Percentiles rank a stretch among this genome's conserved stretches.
These are phyloP conservation scores for Wickerhamomyces alni DNA, from an alignment of 805 yeast species.

Conservation along the genomic window DNA sequence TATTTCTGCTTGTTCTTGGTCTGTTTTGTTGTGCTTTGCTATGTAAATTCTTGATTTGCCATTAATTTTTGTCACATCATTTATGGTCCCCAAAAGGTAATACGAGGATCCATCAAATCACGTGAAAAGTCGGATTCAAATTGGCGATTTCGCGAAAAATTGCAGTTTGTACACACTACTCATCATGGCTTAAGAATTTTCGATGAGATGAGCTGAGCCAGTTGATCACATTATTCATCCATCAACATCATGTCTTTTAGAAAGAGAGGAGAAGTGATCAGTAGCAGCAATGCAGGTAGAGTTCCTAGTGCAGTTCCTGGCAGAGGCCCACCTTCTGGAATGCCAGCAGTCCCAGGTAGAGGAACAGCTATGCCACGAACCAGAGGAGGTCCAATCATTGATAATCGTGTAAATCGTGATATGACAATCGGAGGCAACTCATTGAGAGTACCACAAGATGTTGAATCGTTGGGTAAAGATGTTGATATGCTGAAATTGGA, in stretches of 20 bases:
- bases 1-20: too few relatives aligned
- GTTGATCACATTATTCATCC: neutral
- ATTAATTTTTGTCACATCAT: neutral
- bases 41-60: neutral
- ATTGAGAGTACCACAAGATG: neutral
- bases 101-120: neutral
- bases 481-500: slow-evolving; percentile 8
- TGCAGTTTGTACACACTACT: too few relatives aligned
- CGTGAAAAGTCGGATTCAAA: neutral
- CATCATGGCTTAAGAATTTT: too few relatives aligned
- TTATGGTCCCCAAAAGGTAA: neutral
- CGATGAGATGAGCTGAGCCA: neutral
- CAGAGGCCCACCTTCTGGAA: slow-evolving; percentile 7
- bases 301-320: slow-evolving; percentile 16
- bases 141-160: too few relatives aligned
- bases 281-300: slow-evolving; percentile 5
- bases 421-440: neutral
- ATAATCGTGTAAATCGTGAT: neutral
- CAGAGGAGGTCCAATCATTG: slow-evolving; percentile 9
- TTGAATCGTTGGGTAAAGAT: slow-evolving; percentile 3
- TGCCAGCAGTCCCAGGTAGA: slow-evolving; percentile 11
- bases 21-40: neutral
- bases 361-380: slow-evolving; percentile 1
- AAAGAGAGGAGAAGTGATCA: slow-evolving; percentile 47
- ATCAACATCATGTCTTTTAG: slow-evolving; percentile 50